Evolutionary conservation across 441 rosid genomes (phyloP), one percentile per base, ranked within the genome.

Genomic region (Cnidoscolus chayamansa): DNA sequence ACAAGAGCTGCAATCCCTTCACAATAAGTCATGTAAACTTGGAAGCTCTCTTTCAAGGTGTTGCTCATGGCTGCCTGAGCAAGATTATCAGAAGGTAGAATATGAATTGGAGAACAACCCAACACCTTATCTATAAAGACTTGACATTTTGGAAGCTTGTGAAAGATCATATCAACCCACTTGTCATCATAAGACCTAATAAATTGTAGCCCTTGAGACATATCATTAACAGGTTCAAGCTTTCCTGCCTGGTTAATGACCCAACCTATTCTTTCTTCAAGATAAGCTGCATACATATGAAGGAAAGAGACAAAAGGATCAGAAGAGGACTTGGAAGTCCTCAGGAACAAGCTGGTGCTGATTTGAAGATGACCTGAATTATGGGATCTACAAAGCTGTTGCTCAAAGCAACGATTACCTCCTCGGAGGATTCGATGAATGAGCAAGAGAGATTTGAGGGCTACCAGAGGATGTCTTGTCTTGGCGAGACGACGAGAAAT

Each of bases 31-130:
- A 17, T 68, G 82, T 87, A 87, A n/a, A 91, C 93, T 80, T 86
- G 92, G 82, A 91, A 91, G 83, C 95, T 91, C 74, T 91, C 97
- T 77, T 86, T 91, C 83, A 91, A 81, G 80, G 86, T 89, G 77
- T 84, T 87, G 65, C 79, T 72, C 68, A 85, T 81, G 65, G 90
- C 89, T 50, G 87, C 92, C 68, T 82, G 86, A 40, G 45, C 45
- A 40, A 40, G 45, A 40, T 40, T 40, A 40, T 40, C 45, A 65
- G 82, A 87, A 49, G 76, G 72, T 48, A 58, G 60, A 35, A 58
- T 15, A 67, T 81, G 72, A 31, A 60, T 66, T 13, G 80, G 78
- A n/a, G 82, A 83, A 67, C 90, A 87, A 55, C 82, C 81, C 77
- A 91, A 81, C 19, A 89, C 94, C 73, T 72, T 84, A 69, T 86